Evolutionary conservation across 352 stramenopile genomes (phyloP).

Genomic region (Phytopythium chamaehyphon): DNA sequence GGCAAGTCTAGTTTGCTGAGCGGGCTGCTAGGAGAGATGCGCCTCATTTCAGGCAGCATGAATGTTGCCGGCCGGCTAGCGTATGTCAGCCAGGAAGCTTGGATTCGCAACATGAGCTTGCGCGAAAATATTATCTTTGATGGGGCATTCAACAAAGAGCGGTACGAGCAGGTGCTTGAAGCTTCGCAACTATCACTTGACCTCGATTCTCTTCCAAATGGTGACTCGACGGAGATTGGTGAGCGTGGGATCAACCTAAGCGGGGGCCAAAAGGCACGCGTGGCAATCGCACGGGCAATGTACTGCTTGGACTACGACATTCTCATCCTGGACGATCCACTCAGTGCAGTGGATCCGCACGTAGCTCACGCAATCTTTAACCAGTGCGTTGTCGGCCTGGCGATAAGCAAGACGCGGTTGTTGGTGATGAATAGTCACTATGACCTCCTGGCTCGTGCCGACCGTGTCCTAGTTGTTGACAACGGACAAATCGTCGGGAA

Average conservation of each 20-base stretch:
- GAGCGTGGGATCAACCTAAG: slow-evolving; percentile 58
- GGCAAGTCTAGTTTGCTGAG: slow-evolving; percentile 59
- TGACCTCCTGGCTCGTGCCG: slow-evolving; percentile 69
- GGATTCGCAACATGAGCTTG: slow-evolving; percentile 90
- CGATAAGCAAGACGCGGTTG: slow-evolving; percentile 70
- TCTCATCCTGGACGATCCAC: slow-evolving; percentile 92
- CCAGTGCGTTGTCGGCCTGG: slow-evolving; percentile 73
- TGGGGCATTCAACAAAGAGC: slow-evolving; percentile 21
- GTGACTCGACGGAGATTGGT: slow-evolving; percentile 58
- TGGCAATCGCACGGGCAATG: slow-evolving; percentile 88
- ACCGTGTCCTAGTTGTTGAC: slow-evolving; percentile 57
- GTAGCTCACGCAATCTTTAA: slow-evolving; percentile 92
- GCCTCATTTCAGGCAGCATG: slow-evolving; percentile 13
- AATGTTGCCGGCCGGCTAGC: slow-evolving; percentile 30
- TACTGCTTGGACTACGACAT: slow-evolving; percentile 88
- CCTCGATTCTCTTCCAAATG: slow-evolving; percentile 36
- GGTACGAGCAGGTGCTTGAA: slow-evolving; percentile 32
- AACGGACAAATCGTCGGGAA: slow-evolving; percentile 77
- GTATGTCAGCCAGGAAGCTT: slow-evolving; percentile 89
- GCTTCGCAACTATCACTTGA: slow-evolving; percentile 36
- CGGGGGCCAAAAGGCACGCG: slow-evolving; percentile 63
- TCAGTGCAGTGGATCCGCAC: slow-evolving; percentile 94
- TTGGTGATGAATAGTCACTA: slow-evolving; percentile 93
- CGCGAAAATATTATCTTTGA: slow-evolving; percentile 90
- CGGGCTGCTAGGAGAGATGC: slow-evolving; percentile 50